Conservation (phyloP, 108 stramenopile genomes). For the Cyclotella kingstonii region DNA sequence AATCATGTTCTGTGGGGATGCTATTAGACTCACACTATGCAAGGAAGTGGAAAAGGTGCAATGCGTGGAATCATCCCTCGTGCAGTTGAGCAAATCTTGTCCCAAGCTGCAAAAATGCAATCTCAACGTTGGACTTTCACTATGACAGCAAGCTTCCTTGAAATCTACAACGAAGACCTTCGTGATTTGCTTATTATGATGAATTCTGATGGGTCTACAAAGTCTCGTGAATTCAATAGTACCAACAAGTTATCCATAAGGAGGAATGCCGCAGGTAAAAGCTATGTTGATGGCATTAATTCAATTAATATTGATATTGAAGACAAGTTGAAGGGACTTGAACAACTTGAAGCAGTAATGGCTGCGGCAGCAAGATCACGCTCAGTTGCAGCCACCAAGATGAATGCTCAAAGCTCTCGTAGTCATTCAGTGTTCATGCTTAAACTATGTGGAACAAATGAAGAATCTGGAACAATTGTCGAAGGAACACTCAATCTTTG, state of each 20-base stretch:
- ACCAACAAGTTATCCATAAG: conserved; percentile 76
- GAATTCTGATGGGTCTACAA: conserved; percentile 44
- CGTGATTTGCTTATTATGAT: conserved; percentile 87
- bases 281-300: conserved; percentile 91
- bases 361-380: conserved; percentile 84
- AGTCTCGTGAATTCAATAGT: conserved; percentile 17
- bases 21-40: conserved; percentile 79
- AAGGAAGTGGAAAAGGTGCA: conserved; percentile 72
- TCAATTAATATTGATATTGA: conserved; percentile 75
- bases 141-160: conserved; percentile 93
- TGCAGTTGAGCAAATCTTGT: conserved; percentile 86
- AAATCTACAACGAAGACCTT: conserved; percentile 99
- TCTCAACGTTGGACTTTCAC: conserved; percentile 93
- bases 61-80: conserved; percentile 93
- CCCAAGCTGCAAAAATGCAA: conserved; percentile 74
- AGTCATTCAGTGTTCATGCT: conserved; percentile 99
- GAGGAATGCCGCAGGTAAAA: conserved; percentile 70
- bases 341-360: conserved; percentile 88
- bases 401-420: conserved; percentile 97
- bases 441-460: conserved; percentile 89
- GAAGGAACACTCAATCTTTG: conserved; percentile 95
- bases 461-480: conserved; percentile 82
- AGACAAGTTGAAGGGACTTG: conserved; percentile 56
- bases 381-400: conserved; percentile 94
- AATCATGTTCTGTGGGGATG: not conserved